Conservation (phyloP, 1,139 yeast genomes). For the Yamadazyma atlantica region DNA sequence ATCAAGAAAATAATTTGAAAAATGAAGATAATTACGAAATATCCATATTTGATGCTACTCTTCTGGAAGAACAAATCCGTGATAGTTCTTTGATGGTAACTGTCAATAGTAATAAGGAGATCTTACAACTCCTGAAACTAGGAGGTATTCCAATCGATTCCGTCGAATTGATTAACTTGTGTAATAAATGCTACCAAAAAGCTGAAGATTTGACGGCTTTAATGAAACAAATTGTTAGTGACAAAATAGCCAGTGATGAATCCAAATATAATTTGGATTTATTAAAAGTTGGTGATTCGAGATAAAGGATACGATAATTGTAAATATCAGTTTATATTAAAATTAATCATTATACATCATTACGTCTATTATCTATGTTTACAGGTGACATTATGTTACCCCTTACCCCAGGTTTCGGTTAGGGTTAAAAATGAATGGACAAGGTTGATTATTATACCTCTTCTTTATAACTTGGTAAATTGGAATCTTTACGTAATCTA, state of each 20-base stretch:
- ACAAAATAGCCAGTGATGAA: slow-evolving; percentile 12
- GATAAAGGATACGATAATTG: slow-evolving; percentile 12
- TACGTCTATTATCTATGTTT: slow-evolving; percentile 1
- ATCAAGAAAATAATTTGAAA: slow-evolving; percentile 65
- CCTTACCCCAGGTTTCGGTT: too few species aligned
- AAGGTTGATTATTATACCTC: slow-evolving; percentile 5
- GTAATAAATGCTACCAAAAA: slow-evolving; percentile 61
- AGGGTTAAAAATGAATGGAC: not conserved
- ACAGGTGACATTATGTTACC: too few species aligned
- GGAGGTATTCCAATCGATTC: slow-evolving; percentile 92
- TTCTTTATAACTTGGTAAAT: slow-evolving; percentile 25
- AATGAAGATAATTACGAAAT: slow-evolving; percentile 61
- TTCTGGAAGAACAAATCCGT: slow-evolving; percentile 73
- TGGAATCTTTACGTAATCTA: slow-evolving; percentile 57
- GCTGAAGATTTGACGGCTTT: slow-evolving; percentile 66
- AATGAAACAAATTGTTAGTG: slow-evolving; percentile 62
- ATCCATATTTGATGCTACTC: slow-evolving; percentile 71
- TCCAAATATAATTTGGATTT: slow-evolving; percentile 22
- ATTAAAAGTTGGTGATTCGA: slow-evolving; percentile 40
- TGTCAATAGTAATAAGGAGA: slow-evolving; percentile 82
- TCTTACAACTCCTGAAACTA: slow-evolving; percentile 85
- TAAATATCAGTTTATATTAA: not conserved
- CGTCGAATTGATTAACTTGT: slow-evolving; percentile 62
- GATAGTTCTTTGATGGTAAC: slow-evolving; percentile 85
- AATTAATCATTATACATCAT: slow-evolving; percentile 6